Evolutionary conservation across 352 stramenopile genomes (phyloP), one percentile per base, ranked within the genome.

Genomic region (Aphanomyces astaci): DNA sequence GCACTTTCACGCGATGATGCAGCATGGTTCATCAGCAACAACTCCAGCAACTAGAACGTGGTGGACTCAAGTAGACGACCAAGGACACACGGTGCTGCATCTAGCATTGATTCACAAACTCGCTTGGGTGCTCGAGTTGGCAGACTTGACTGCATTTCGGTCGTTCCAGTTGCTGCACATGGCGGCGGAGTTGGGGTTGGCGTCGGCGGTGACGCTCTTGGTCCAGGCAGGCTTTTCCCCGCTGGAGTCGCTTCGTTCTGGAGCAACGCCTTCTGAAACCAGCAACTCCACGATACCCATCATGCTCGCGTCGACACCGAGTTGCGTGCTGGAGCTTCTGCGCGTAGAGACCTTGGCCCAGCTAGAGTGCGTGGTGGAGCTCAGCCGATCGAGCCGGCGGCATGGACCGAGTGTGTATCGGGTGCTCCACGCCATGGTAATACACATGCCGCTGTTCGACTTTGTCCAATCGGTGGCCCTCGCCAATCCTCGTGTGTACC

Each of bases 251-350:
- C n/a, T n/a, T n/a, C n/a, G n/a, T n/a, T n/a, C n/a, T n/a, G n/a
- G n/a, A n/a, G n/a, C n/a, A n/a, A n/a, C n/a, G n/a, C n/a, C n/a
- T n/a, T 60, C 17, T 39, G 32, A 45, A 59, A 17, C 32, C 62
- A 11, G 30, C 39, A 68, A 4, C 7, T 7, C n/a, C n/a, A n/a
- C n/a, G n/a, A n/a, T n/a, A n/a, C 62, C 62, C 10, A 68, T 68
- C 33, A 10, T 68, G 15, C 3, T 3, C 5, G 43, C 62, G 48
- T 24, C 62, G 30, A 68, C 62, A 19, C 11, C 62, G 10, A 24
- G 17, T 9, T 31, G n/a, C 9, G 24, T 53, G 48, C 28, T 57
- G 4, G 28, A 49, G 22, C 24, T 68, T 28, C 51, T 68, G 10
- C 24, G 33, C 7, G 1, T 4, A 3, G 24, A 56, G 0, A 60